Conservation (phyloP, 2,329 filamentous ascomycete species). For the Pyrenochaeta sp. region DNA sequence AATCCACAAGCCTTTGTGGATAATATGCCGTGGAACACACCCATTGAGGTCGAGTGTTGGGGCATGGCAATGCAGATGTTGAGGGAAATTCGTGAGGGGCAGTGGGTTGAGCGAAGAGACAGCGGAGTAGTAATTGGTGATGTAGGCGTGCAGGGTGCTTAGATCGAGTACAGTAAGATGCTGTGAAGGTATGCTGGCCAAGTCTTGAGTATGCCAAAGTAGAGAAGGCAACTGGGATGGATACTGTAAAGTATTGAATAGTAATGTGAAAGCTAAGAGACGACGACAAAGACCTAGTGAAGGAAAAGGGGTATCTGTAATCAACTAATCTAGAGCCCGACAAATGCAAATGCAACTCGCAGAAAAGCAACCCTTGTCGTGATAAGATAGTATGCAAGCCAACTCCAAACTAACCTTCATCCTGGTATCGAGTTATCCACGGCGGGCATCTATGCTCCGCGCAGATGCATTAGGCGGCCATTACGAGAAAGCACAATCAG, state of each 20-base stretch:
- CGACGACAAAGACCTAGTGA: conserved; percentile 12
- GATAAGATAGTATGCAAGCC: background rate
- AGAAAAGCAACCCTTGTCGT: background rate
- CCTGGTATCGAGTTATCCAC: conserved; percentile 7
- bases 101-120: too few species aligned
- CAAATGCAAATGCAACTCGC: conserved; percentile 11
- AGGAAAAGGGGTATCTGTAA: conserved; percentile 33
- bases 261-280: conserved; percentile 5
- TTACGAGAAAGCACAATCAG: background rate
- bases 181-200: too few species aligned
- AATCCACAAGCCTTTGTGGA: background rate
- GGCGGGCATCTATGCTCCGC: background rate
- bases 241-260: background rate
- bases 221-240: background rate
- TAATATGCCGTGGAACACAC: background rate
- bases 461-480: background rate
- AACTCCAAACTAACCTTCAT: conserved; percentile 5
- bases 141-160: too few species aligned
- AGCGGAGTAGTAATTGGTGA: too few species aligned
- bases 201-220: background rate
- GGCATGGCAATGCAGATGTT: background rate
- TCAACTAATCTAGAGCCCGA: conserved; percentile 20
- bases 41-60: background rate
- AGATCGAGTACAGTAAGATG: too few species aligned
- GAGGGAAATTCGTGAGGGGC: background rate